Conservation (phyloP, 1,139 yeast genomes). For the Geotrichum siamense region DNA sequence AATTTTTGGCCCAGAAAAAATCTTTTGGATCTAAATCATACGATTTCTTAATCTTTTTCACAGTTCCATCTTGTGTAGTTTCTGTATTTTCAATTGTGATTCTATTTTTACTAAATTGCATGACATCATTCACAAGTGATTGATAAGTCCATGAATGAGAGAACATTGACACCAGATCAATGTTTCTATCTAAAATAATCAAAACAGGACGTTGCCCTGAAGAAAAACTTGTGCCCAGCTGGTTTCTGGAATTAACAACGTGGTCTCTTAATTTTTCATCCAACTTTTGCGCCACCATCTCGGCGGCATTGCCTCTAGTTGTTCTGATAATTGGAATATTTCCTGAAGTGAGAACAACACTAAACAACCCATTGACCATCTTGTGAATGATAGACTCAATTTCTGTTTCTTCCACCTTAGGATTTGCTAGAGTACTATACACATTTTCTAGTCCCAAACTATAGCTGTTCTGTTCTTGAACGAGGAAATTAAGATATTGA, state of each 20-base stretch:
- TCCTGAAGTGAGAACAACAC: conserved; percentile 69
- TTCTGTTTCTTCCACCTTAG: conserved; percentile 63
- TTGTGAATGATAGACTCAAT: conserved; percentile 62
- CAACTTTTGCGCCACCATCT: conserved; percentile 78
- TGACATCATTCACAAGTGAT: conserved; percentile 90
- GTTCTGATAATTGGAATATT: conserved; percentile 85
- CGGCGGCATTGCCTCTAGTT: conserved; percentile 92
- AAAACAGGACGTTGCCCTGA: conserved; percentile 57
- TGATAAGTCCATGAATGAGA: conserved; percentile 97
- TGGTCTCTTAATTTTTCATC: conserved; percentile 80
- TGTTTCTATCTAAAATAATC: conserved; percentile 74
- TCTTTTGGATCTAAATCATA: conserved; percentile 89
- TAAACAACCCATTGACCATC: conserved; percentile 74
- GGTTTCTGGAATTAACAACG: conserved; percentile 56
- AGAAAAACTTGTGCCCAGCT: conserved; percentile 24
- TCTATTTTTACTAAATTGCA: conserved; percentile 70
- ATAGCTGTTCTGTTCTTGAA: conserved; percentile 86
- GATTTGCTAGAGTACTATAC: conserved; percentile 63
- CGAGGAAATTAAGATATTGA: conserved; percentile 85
- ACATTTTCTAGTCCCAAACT: conserved; percentile 63
- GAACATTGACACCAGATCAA: conserved; percentile 89
- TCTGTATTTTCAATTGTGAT: conserved; percentile 48
- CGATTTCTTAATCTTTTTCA: conserved; percentile 42
- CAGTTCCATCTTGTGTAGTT: conserved; percentile 35
- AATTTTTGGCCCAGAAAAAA: conserved; percentile 81